Base-by-base conservation (phyloP, 257 asterid species). In the Coffea canephora region DNA sequence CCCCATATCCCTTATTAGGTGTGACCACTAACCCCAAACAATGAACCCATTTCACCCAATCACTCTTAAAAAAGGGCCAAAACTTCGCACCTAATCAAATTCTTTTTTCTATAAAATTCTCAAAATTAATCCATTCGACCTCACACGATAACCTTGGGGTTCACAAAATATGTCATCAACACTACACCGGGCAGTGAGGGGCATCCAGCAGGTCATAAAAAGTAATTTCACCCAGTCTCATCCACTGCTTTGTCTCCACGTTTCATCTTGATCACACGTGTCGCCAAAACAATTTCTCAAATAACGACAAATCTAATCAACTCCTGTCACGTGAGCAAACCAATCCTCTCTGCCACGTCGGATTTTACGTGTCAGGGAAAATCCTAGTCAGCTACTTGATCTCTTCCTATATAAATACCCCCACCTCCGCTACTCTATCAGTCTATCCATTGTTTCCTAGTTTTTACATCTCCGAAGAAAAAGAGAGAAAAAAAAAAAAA, bases 351-450 rank as follows among this genome's bases (percentile, higher is more conserved):
- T 77, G 77, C 87, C 87, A 85, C 79, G 84, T 49, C 7, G 70
- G 59, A 10, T 74, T 65, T 73, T 90, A 88, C 90, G 88, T 89
- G 85, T 74, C 87, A 34, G 13, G 6, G 0, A 9, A 21, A 4
- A 43, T 82, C 87, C 87, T 77, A 73, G 78, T 70, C 83, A 78
- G 73, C 69, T 65, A 12, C 73, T 27, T 19, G 61, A 61, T 15
- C 75, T 75, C 81, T 45, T 39, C 50, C 77, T 83, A 75, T 83
- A 83, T 80, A 83, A 27, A 4, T 45, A 69, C 54, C 18, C 34
- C 69, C 25, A 5, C 7, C 0, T 4, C 64, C 71, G 15, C 55
- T 15, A 16, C 65, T 14, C 15, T 50, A 50, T 36, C 55, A 16
- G 54, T 14, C 15, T 50, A 50, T 36, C 55, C 75, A 43, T n/a